A percentile compares a stretch with the other conserved stretches of the same genome.
phyloP scores from a whole-genome alignment of 176 grass and related monocot species.

The Carex scoparia region DNA sequence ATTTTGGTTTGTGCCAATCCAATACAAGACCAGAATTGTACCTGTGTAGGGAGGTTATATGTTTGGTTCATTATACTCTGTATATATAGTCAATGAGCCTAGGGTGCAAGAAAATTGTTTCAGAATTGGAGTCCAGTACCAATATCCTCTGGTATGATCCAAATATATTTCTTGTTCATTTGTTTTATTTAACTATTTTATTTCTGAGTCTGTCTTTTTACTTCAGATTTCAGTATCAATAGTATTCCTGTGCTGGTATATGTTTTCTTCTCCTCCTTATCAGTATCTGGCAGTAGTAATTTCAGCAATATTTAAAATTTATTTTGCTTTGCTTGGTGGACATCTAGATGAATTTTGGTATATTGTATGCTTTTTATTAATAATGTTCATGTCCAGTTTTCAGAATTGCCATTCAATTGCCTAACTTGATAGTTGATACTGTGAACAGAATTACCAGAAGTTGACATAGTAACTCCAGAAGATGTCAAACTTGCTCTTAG shows the following conservation, averaged over 20 bases:
- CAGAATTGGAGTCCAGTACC: not conserved
- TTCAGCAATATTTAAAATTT: not conserved
- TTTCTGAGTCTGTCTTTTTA: not conserved
- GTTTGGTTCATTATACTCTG: not conserved
- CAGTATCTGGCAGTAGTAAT: not conserved
- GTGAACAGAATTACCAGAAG: conserved; percentile 74
- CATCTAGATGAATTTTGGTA: not conserved
- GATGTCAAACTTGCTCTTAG: conserved; percentile 72
- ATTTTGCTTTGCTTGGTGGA: not conserved
- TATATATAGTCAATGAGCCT: not conserved
- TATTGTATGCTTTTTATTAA: not conserved
- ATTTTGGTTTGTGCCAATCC: not conserved
- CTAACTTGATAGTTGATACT: conserved; percentile 2
- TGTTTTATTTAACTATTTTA: not conserved
- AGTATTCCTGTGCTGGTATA: not conserved
- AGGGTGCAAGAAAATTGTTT: not conserved
- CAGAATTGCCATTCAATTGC: conserved; percentile 11
- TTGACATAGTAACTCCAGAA: conserved; percentile 45
- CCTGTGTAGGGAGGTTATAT: not conserved
- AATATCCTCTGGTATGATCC: not conserved
- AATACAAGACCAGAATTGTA: not conserved
- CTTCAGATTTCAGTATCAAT: not conserved
- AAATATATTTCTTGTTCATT: not conserved
- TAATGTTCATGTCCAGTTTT: not conserved
- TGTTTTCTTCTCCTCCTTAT: not conserved